These are phyloP conservation scores for Exophiala mesophila DNA, from an alignment of 2,329 filamentous ascomycete genomes.

Conservation along the genomic window DNA sequence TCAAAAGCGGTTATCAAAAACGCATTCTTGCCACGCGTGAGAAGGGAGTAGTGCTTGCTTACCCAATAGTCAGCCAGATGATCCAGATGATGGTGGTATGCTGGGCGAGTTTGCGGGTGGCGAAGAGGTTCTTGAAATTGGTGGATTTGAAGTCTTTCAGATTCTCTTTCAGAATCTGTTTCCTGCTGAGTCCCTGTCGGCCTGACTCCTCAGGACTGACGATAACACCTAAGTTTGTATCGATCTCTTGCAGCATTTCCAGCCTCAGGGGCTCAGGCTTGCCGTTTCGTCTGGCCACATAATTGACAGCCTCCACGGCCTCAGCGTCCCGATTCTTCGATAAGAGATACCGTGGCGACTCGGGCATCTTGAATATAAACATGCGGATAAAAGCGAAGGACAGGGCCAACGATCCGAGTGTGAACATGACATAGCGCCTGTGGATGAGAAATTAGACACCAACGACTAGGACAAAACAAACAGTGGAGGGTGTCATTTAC, in stretches of 20 bases:
- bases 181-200: constrained; percentile 25
- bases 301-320: constrained; percentile 64
- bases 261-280: constrained; percentile 38
- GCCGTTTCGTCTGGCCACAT: constrained; percentile 65
- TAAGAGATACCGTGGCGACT: constrained; percentile 72
- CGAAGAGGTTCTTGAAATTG: constrained; percentile 46
- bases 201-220: constrained; percentile 4
- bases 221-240: constrained; percentile 14
- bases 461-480: neutral
- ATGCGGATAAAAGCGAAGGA: constrained; percentile 66
- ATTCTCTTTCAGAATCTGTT: constrained; percentile 30
- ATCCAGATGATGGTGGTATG: constrained; percentile 55
- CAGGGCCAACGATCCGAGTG: constrained; percentile 64
- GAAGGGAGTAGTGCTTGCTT: too few species aligned
- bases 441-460: neutral
- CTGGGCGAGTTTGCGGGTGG: constrained; percentile 54
- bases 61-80: constrained; percentile 70
- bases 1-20: neutral
- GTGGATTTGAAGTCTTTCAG: constrained; percentile 26
- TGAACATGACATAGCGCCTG: constrained; percentile 62
- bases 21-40: too few species aligned
- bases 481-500: neutral
- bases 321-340: constrained; percentile 65
- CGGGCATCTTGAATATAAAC: constrained; percentile 63
- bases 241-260: constrained; percentile 31